These are phyloP conservation scores for Phytophthora gonapodyides DNA, from an alignment of 352 stramenopile species.

Conservation along the genomic window DNA sequence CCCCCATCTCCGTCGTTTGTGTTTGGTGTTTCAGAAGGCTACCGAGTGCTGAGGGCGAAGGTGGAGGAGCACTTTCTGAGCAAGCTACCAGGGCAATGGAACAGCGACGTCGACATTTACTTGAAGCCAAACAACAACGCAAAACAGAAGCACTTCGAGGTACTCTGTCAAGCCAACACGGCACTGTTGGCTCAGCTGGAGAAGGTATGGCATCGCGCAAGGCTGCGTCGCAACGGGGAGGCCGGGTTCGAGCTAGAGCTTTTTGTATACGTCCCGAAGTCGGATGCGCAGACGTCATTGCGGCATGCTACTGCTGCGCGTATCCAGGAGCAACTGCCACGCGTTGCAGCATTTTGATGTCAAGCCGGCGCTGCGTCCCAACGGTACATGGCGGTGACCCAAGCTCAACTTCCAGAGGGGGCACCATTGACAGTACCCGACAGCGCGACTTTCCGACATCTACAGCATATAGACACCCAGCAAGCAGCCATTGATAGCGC, in stretches of 20 bases:
- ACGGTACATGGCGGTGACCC: constrained; percentile 19
- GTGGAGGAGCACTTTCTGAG: too few species aligned
- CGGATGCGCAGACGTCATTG: neutral
- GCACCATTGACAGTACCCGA: neutral
- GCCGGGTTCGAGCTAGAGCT: constrained; percentile 19
- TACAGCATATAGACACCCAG: constrained; percentile 10
- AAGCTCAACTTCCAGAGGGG: constrained; percentile 13
- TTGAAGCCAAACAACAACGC: neutral
- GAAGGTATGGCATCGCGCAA: constrained; percentile 12
- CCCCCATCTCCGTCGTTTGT: too few species aligned
- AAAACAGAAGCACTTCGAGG: constrained; percentile 15
- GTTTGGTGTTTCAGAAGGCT: too few species aligned
- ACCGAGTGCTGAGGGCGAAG: too few species aligned
- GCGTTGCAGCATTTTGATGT: constrained; percentile 9
- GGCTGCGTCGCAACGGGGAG: constrained; percentile 10
- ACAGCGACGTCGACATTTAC: too few species aligned
- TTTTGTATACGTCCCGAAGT: constrained; percentile 17
- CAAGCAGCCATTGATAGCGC: neutral
- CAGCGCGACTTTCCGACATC: constrained; percentile 12
- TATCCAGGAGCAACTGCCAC: constrained; percentile 19
- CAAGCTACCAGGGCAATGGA: too few species aligned
- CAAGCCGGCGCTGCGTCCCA: neutral
- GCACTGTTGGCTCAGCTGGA: constrained; percentile 5
- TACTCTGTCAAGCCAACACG: neutral
- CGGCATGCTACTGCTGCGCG: constrained; percentile 7